Conservation (phyloP, 1,284 basidiomycete species). For the Gymnopus androsaceus region DNA sequence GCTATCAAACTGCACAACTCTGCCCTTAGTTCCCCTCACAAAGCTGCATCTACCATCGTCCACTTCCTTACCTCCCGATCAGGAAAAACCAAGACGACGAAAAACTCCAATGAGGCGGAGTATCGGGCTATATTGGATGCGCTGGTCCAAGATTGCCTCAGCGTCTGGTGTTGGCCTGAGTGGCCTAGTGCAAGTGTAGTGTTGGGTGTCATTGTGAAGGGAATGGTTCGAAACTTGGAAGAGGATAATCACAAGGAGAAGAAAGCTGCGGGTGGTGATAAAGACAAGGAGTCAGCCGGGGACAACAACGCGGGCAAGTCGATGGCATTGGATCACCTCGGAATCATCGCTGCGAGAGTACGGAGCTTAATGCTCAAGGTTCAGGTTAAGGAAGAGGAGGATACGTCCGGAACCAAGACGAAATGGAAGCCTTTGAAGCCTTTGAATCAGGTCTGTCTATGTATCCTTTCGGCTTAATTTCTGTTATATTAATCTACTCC, state of each 20-base stretch:
- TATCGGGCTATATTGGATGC: conserved; percentile 91
- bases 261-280: conserved; percentile 28
- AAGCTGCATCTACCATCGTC: conserved; percentile 82
- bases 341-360: conserved; percentile 85
- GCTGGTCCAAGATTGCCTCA: conserved; percentile 85
- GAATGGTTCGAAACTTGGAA: conserved; percentile 71
- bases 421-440: conserved; percentile 44
- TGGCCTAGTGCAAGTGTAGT: conserved; percentile 93
- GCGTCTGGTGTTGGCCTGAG: conserved; percentile 90
- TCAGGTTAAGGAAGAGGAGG: conserved; percentile 32
- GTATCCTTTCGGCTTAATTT: neutral
- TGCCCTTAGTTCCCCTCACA: conserved; percentile 78
- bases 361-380: conserved; percentile 62
- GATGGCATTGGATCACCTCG: conserved; percentile 90
- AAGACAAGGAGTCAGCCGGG: conserved; percentile 23
- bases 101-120: conserved; percentile 87
- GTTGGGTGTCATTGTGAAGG: conserved; percentile 75
- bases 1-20: conserved; percentile 68
- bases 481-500: neutral
- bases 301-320: conserved; percentile 85
- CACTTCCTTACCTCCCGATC: conserved; percentile 84
- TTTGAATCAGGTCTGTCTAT: conserved; percentile 65
- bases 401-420: conserved; percentile 13
- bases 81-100: conserved; percentile 81
- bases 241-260: conserved; percentile 6